A percentile compares a stretch with the other conserved stretches of the same genome.
Conservation (phyloP, 169 alveolate species). For the Cryptosporidium muris region DNA sequence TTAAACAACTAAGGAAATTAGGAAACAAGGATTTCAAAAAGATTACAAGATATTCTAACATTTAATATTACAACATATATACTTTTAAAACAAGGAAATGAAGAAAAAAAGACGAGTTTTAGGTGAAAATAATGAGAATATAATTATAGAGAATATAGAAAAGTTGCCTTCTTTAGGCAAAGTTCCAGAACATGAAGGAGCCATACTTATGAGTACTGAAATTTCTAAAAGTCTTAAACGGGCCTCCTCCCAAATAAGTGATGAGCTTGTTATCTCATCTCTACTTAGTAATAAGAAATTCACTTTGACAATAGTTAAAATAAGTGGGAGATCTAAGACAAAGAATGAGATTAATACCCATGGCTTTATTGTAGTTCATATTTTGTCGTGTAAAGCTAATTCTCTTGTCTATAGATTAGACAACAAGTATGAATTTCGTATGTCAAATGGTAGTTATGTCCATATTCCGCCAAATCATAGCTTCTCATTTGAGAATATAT, state of each 20-base stretch:
- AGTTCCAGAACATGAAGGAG: slow-evolving; percentile 71
- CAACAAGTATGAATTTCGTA: slow-evolving; percentile 45
- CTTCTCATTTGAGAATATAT: slow-evolving; percentile 45
- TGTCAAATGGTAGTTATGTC: slow-evolving; percentile 62
- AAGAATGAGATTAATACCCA: slow-evolving; percentile 41
- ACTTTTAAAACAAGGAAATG: background rate
- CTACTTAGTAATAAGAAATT: slow-evolving; percentile 56
- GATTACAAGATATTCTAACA: too few relatives aligned
- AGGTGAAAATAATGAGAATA: slow-evolving; percentile 8
- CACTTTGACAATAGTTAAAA: slow-evolving; percentile 38
- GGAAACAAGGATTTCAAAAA: too few relatives aligned
- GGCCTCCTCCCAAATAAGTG: slow-evolving; percentile 50
- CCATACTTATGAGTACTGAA: slow-evolving; percentile 56
- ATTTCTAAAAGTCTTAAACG: slow-evolving; percentile 61
- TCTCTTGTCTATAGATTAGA: slow-evolving; percentile 49
- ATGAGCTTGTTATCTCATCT: slow-evolving; percentile 57
- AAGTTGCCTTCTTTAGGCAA: slow-evolving; percentile 60
- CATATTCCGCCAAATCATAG: slow-evolving; percentile 62
- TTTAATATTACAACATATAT: too few relatives aligned
- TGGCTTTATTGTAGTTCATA: slow-evolving; percentile 59
- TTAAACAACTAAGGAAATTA: too few relatives aligned
- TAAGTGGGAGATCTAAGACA: slow-evolving; percentile 53
- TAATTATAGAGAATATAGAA: slow-evolving; percentile 51
- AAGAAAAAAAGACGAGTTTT: slow-evolving; percentile 27
- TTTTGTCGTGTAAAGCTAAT: slow-evolving; percentile 58